Percentiles rank a stretch among this genome's conserved stretches.
Evolutionary conservation across 345 rosid genomes (phyloP).

Genomic region (Noccaea bulbosa): DNA sequence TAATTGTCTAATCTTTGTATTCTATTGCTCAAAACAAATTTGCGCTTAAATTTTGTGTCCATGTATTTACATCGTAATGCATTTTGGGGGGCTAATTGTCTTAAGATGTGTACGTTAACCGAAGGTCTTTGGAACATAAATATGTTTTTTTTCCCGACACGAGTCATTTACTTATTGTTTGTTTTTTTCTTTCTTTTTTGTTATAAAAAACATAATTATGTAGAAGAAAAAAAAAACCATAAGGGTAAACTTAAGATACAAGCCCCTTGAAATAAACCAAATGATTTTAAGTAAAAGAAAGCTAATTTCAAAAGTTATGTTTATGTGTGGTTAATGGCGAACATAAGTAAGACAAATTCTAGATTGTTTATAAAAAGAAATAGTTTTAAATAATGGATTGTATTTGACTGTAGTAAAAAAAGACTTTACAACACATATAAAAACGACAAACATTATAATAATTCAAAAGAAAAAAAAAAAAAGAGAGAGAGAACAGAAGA

Average conservation of each 20-base stretch:
- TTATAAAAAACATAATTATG: conserved; percentile 28
- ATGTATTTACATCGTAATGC: no score
- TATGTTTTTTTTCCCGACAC: neutral
- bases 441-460: conserved; percentile 5
- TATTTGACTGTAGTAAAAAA: conserved; percentile 41
- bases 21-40: no score
- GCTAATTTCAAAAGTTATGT: conserved; percentile 9
- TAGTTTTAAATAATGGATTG: conserved; percentile 24
- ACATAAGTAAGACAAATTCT: conserved; percentile 45
- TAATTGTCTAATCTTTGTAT: no score
- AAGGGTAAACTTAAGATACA: conserved; percentile 10
- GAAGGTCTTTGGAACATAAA: no score
- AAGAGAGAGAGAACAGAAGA: conserved; percentile 8
- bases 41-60: no score
- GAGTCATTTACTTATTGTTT: conserved; percentile 9
- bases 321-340: conserved; percentile 45
- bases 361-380: conserved; percentile 30
- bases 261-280: conserved; percentile 26
- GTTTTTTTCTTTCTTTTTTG: no score
- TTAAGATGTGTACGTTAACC: no score
- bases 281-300: conserved; percentile 25
- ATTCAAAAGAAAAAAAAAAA: neutral
- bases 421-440: conserved; percentile 8
- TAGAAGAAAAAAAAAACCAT: neutral
- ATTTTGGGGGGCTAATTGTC: no score